Evolutionary conservation across 305 asterid species (phyloP), one percentile per base, ranked within the genome.

Genomic region (Fraxinus platypoda): DNA sequence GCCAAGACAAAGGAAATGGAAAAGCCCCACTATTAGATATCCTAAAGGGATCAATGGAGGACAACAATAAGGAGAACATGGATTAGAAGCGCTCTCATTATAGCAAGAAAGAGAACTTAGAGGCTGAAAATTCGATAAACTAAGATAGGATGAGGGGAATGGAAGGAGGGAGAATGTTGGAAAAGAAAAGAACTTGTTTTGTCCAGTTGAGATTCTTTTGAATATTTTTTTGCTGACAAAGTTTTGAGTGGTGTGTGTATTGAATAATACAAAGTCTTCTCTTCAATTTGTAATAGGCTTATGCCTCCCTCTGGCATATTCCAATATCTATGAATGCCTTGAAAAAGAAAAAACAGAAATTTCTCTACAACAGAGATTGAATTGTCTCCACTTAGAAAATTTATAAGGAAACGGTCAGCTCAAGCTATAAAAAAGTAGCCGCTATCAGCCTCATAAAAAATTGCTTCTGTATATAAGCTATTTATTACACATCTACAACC

Each of bases 401-500:
- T 19, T 23, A 19, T 1, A 57, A 57, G 68, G 66, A n/a, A 54
- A 54, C 6, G 64, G 25, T 54, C 23, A 7, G 66, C 66, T 54
- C 66, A 54, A 54, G 26, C 25, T n/a, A 54, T 54, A 54, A 54
- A 54, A 13, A 54, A 6, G 66, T 19, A 57, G 26, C 28, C 11
- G 4, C 28, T 4, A 57, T 57, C 68, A 57, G 68, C 68, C 68
- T 57, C 8, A 1, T 17, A 57, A 19, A 19, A 6, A 57, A 7
- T 7, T 19, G 66, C 12, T 57, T 6, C 68, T 17, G 21, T 52
- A 23, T 19, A 57, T 57, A 57, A 57, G 68, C 68, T 57, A 57
- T 57, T 57, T 74, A 73, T 37, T 66, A 35, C 80, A 75, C 54
- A 76, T 81, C 54, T 79, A 70, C 33, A 46, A 59, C 71, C 33